A percentile compares a stretch with the other conserved stretches of the same genome.
These are phyloP conservation scores for Zopfia rhizophila DNA, from an alignment of 2,329 filamentous ascomycete species.

Conservation along the genomic window DNA sequence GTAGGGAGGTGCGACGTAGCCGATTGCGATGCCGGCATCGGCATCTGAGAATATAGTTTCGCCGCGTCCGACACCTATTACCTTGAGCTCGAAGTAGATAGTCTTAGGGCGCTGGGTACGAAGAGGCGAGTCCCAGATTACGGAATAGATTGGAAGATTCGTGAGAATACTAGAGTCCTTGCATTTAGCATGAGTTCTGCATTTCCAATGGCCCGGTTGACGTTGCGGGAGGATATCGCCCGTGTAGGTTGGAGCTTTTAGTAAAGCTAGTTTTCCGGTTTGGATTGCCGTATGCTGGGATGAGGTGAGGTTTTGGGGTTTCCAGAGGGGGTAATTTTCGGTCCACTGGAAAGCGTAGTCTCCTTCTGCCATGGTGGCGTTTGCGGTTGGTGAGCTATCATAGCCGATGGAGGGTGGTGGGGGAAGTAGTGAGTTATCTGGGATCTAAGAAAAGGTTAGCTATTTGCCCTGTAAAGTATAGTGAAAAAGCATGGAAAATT, in stretches of 20 bases:
- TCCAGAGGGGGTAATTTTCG: constrained; percentile 65
- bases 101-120: constrained; percentile 62
- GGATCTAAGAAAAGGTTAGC: too few relatives aligned
- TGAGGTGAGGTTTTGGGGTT: constrained; percentile 62
- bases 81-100: constrained; percentile 77
- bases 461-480: too few relatives aligned
- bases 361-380: constrained; percentile 73
- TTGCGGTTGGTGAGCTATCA: constrained; percentile 73
- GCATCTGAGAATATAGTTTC: constrained; percentile 43
- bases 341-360: constrained; percentile 75
- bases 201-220: constrained; percentile 52
- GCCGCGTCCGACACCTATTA: constrained; percentile 58
- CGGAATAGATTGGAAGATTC: constrained; percentile 75
- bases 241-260: constrained; percentile 41
- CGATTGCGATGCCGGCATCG: constrained; percentile 71
- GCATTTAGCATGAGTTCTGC: constrained; percentile 55
- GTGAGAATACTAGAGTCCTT: constrained; percentile 72
- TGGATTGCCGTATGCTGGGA: constrained; percentile 61
- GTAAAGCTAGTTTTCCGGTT: constrained; percentile 60
- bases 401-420: constrained; percentile 76
- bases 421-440: constrained; percentile 77
- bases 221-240: constrained; percentile 59
- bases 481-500: too few relatives aligned
- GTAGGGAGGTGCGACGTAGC: constrained; percentile 78
- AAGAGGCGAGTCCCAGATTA: constrained; percentile 68